Conservation (phyloP, 179 eudicot species). For the Corrigiola litoralis region DNA sequence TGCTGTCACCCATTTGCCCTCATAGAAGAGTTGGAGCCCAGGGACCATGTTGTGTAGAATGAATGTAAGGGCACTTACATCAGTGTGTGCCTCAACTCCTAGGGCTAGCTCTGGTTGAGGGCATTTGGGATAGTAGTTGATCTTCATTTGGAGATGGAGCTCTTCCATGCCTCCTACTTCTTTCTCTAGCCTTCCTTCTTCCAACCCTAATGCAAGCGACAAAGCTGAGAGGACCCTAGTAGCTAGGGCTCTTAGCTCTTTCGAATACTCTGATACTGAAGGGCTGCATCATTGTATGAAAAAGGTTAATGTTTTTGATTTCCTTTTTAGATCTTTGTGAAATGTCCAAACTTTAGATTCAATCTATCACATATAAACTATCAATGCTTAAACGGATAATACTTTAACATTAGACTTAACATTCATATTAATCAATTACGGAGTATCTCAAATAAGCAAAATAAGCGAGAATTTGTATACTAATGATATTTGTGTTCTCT, state of each 20-base stretch:
- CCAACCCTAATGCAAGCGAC: slow-evolving; percentile 65
- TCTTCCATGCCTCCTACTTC: slow-evolving; percentile 87
- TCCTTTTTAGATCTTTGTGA: no score
- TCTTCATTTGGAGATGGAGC: slow-evolving; percentile 68
- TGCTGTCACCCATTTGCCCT: slow-evolving; percentile 87
- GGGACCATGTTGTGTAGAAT: slow-evolving; percentile 99
- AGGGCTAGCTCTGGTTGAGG: slow-evolving; percentile 94
- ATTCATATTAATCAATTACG: no score
- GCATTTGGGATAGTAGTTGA: slow-evolving; percentile 92
- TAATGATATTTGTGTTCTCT: no score
- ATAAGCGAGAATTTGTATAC: no score
- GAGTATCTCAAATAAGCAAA: no score
- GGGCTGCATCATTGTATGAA: slow-evolving; percentile 34
- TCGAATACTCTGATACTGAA: slow-evolving; percentile 67
- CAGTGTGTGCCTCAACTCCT: slow-evolving; percentile 97
- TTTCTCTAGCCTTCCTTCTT: slow-evolving; percentile 65
- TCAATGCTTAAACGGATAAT: no score
- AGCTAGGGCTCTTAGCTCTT: slow-evolving; percentile 52
- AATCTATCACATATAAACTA: no score
- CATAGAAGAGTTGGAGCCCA: slow-evolving; percentile 79
- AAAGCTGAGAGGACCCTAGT: slow-evolving; percentile 63
- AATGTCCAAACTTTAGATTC: no score
- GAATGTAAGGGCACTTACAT: slow-evolving; percentile 74
- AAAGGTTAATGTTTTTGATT: no score
- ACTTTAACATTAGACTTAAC: no score